These are phyloP conservation scores for Elongisporangium prolatum DNA, from an alignment of 352 stramenopile genomes.

Conservation along the genomic window DNA sequence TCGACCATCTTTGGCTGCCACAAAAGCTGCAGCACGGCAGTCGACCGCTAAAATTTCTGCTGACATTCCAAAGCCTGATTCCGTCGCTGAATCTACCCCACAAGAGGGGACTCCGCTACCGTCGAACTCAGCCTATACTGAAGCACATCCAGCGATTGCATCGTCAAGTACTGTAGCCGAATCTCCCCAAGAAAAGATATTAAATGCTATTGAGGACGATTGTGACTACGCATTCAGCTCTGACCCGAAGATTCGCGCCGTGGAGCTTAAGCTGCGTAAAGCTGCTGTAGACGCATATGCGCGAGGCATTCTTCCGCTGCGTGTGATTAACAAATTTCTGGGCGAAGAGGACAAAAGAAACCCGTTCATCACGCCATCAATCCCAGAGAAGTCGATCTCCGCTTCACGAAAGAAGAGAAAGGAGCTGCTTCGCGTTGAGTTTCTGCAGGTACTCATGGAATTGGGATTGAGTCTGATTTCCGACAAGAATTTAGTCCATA, in stretches of 20 bases:
- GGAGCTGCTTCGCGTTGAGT: slow-evolving; percentile 81
- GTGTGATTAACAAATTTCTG: slow-evolving; percentile 66
- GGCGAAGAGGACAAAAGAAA: slow-evolving; percentile 30
- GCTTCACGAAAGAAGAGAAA: slow-evolving; percentile 11
- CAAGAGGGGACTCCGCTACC: neutral
- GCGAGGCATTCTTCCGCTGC: slow-evolving; percentile 63
- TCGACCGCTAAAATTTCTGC: neutral
- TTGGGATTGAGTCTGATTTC: slow-evolving; percentile 84
- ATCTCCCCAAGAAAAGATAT: neutral
- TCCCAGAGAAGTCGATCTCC: neutral
- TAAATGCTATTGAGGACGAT: slow-evolving; percentile 18
- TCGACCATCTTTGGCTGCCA: neutral
- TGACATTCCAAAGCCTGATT: neutral
- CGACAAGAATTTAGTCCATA: slow-evolving; percentile 13
- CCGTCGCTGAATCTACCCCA: neutral
- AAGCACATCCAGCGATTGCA: too few relatives aligned
- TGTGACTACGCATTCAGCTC: slow-evolving; percentile 81
- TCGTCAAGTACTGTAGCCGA: too few relatives aligned
- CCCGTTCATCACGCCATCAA: neutral
- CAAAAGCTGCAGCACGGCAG: neutral
- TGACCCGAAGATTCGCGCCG: slow-evolving; percentile 72
- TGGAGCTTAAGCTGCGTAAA: slow-evolving; percentile 84
- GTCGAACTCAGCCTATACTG: too few relatives aligned
- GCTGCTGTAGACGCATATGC: slow-evolving; percentile 65
- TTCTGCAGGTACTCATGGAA: slow-evolving; percentile 92